These are phyloP conservation scores for Asterochloris erici DNA, from an alignment of 139 green algal genomes.

Conservation along the genomic window DNA sequence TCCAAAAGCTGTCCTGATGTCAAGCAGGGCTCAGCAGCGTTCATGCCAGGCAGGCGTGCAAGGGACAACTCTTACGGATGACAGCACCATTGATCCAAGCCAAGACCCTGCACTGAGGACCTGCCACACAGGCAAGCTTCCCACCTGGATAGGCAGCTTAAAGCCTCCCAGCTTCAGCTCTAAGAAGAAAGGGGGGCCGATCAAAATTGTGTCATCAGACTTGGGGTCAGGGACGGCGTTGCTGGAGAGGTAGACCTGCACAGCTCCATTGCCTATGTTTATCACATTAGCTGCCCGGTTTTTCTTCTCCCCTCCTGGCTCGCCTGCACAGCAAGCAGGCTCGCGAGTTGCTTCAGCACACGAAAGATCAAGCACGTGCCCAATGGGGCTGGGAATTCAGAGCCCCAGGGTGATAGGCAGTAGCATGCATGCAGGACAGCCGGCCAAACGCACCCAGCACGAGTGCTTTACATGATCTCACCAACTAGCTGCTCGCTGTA, in stretches of 20 bases:
- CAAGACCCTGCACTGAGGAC: too few species aligned
- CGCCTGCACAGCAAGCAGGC: constrained; percentile 8
- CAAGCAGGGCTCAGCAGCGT: too few species aligned
- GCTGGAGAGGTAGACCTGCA: constrained; percentile 20
- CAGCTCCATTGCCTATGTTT: constrained; percentile 11
- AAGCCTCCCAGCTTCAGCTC: constrained; percentile 18
- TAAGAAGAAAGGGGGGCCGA: constrained; percentile 27
- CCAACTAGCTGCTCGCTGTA: constrained; percentile 14
- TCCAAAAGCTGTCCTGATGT: too few species aligned
- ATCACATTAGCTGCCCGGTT: constrained; percentile 21
- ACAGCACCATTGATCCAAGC: too few species aligned
- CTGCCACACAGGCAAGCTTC: too few species aligned
- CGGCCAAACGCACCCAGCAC: not conserved
- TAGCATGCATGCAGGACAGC: not conserved
- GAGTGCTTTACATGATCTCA: not conserved
- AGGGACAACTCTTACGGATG: too few species aligned
- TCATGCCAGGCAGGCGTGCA: too few species aligned
- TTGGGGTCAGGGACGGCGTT: constrained; percentile 15
- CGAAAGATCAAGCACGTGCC: not conserved
- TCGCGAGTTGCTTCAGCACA: not conserved
- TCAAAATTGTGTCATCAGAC: constrained; percentile 21
- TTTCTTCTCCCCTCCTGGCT: constrained; percentile 16
- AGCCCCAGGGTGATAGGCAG: not conserved
- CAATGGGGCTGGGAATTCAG: not conserved
- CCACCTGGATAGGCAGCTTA: constrained; percentile 18